Percentiles rank a stretch among this genome's conserved stretches.
Evolutionary conservation across 345 rosid genomes (phyloP).

Genomic region (Gossypium longicalyx): DNA sequence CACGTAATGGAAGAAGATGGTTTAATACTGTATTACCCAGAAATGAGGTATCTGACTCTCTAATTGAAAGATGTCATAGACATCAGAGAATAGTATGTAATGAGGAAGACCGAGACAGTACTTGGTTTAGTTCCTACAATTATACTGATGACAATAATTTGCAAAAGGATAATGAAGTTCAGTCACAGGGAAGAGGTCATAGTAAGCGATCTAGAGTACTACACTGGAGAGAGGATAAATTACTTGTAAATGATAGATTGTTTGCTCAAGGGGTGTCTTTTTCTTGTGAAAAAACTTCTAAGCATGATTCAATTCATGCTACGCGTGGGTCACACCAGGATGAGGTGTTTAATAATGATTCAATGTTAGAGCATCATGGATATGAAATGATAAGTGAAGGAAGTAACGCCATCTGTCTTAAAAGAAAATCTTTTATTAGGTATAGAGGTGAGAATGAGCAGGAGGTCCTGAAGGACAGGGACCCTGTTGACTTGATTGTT

Average conservation of each 20-base stretch:
- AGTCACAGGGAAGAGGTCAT: constrained; percentile 26
- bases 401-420: constrained; percentile 14
- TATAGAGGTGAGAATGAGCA: constrained; percentile 29
- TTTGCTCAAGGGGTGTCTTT: constrained; percentile 25
- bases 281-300: constrained; percentile 24
- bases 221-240: constrained; percentile 23
- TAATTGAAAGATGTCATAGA: constrained; percentile 19
- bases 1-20: constrained; percentile 28
- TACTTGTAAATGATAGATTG: constrained; percentile 21
- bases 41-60: constrained; percentile 22
- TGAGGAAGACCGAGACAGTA: constrained; percentile 27
- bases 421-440: constrained; percentile 27
- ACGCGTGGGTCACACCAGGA: constrained; percentile 12
- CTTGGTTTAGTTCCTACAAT: constrained; percentile 15
- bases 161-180: constrained; percentile 21
- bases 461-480: constrained; percentile 33
- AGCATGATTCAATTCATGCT: constrained; percentile 19
- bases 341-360: constrained; percentile 19
- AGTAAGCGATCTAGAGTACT: constrained; percentile 20
- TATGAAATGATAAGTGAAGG: constrained; percentile 28
- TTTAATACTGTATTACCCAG: constrained; percentile 17
- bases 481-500: constrained; percentile 39
- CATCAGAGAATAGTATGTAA: constrained; percentile 18
- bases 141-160: constrained; percentile 11
- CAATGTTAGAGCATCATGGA: constrained; percentile 16